Base-by-base conservation (phyloP, 2,329 filamentous ascomycete genomes). In the Chalaropsis thielavioides region DNA sequence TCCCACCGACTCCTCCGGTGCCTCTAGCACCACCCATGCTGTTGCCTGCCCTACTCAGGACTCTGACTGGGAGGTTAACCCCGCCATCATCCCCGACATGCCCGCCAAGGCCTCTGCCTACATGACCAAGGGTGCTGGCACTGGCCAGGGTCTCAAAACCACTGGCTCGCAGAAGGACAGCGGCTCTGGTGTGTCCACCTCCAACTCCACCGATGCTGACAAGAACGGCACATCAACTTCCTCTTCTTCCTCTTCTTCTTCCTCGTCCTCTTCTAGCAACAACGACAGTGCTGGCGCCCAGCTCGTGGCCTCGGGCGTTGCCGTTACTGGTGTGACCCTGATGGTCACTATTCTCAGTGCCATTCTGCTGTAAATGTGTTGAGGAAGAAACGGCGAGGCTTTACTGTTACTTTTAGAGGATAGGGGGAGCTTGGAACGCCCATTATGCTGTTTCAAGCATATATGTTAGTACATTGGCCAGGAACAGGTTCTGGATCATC, bases 151-250 rank as follows among this genome's bases (percentile, higher is more conserved):
- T 68, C 76, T 84, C 17, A 73, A 73, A 2, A 81, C 81, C 5
- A 69, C 72, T 22, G 82, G 82, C 27, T 84, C 82, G 24, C 81
- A 84, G 74, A 76, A 79, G 61, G 76, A 78, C 11, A 75, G 74
- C 5, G 76, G 75, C 70, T 75, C 76, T 64, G 76, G 79, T 56
- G 77, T 77, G 19, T 78, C 79, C 46, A 79, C 79, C 17, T 75
- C 74, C 65, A 75, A 75, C 68, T 71, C 71, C 62, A 75, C 74
- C 38, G 68, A 69, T 43, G 74, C 73, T 31, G 66, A 72, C 61
- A 44, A 64, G 60, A 63, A 61, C 61, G 68, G 67, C 38, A 65
- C 61, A 24, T 51, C 60, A 1, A 63, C 64, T 22, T 54, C 60
- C 8, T 38, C 43, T 13, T 49, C 61, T 7, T 31, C 43, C 15